Evolutionary conservation across 2,329 filamentous ascomycete genomes (phyloP), one percentile per base, ranked within the genome.

Genomic region (Davidsoniella virescens): DNA sequence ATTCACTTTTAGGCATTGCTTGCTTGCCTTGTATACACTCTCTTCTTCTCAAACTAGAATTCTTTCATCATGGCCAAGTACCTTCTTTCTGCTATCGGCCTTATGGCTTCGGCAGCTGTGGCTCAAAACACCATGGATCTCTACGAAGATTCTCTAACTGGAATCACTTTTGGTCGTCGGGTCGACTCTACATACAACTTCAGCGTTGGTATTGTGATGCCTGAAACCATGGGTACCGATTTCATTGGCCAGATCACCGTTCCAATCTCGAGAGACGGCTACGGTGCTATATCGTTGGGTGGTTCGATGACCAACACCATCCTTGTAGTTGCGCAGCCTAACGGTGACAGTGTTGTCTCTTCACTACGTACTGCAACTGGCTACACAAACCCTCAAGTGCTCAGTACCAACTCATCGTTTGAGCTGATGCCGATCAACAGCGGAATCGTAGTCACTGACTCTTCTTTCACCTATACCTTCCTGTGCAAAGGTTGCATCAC

Each of bases 241-340:
- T 69, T 77, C 55, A 73, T 78, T 53, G 70, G 68, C 6, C 70
- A 76, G 57, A 64, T 78, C 42, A 67, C 73, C 2, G 60, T 60
- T 1, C 66, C 66, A 1, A 55, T 63, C n/a, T 60, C 56, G 5
- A 33, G 10, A 3, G 64, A 68, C 50, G 64, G 64, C 2, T 77
- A 70, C 65, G 68, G 65, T 45, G 72, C 68, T 52, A 63, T 72
- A 20, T 68, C 66, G 17, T 60, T 73, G 26, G 64, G 65, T 7
- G 67, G 68, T 3, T 57, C 60, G 23, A 75, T 75, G 72, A 55
- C 66, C 33, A 63, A 63, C 40, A 65, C 68, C 38, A 64, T 75
- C 6, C 62, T 76, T 33, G 59, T 75, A 12, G 62, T 69, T 0
- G 68, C 69, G 14, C 75, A 71, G 69, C 66, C 70, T 4, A 68